Base-by-base conservation (phyloP, 2,329 filamentous ascomycete species). In the Massarina eburnea region DNA sequence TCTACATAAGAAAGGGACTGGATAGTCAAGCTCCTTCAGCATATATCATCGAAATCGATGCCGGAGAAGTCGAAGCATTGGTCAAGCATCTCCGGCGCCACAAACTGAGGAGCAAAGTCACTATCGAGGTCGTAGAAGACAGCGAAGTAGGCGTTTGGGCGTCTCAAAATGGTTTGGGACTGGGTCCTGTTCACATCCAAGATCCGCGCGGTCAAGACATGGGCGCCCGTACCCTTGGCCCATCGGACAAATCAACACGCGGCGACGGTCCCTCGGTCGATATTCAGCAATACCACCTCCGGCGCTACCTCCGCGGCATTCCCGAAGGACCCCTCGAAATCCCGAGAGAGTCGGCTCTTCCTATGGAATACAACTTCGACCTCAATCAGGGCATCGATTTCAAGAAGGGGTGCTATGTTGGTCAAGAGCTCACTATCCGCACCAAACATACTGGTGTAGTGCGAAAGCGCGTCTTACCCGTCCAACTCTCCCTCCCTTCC, bases 381-480 rank as follows among this genome's bases (percentile, higher is more conserved):
- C 74, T 89, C 48, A 89, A 89, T 79, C 80, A 82, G 38, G 94
- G 84, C 20, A 86, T 99, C 55, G 89, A 96, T 71, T 99, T 94
- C 74, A 84, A 84, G 64, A 99, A 99, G 74, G 94, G 94, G 7
- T 99, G 94, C 73, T 99, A 99, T 70, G 83, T 97, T 7, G 94
- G 94, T 0, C 94, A 99, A 72, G 94, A 99, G 71, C 80, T 99
- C 53, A 97, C 94, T 1, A 96, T 97, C 55, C 86, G 94, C 33
- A 99, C 94, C 1, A 87, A 91, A 67, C 94, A 99, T 71, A 91
- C 88, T 10, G 94, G 94, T 18, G 89, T 99, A 14, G 89, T 99
- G 32, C 80, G 94, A 50, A 96, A 96, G 77, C 81, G 94, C 39
- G 83, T 97, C 39, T 70, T 99, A 41, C 94, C 94, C 0, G 84